Evolutionary conservation across 2,329 filamentous ascomycete species (phyloP), one percentile per base, ranked within the genome.

Genomic region (Fusarium sambucinum): DNA sequence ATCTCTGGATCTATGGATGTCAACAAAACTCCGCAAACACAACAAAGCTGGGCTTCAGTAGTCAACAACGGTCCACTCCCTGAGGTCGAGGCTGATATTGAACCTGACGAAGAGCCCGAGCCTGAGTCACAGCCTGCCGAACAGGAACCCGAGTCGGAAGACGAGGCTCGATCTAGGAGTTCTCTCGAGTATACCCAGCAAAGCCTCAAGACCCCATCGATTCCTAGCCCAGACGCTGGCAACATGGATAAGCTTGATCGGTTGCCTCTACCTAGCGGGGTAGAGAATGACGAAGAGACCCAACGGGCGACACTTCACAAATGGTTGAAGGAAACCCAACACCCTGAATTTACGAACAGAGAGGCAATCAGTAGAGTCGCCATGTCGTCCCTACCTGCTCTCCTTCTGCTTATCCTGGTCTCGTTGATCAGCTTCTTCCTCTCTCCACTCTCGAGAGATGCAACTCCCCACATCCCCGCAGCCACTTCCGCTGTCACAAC

Each of bases 131-230:
- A 70, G 29, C 21, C 53, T 30, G 63, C 64, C n/a, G 75, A 76
- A 30, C 73, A 74, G 6, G 75, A 77, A 25, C 64, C 70, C 6
- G 82, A 85, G 27, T 74, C 72, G 7, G 82, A 85, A n/a, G 80
- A 82, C 19, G 79, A 80, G 25, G 77, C 74, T 10, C 77, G 77
- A 27, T 80, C 79, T 61, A 70, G 75, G 59, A 74, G 75, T 13
- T 85, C 84, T 23, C 80, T 85, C 27, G 78, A 81, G 55, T 86
- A 86, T 66, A 82, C 83, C 23, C 83, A 85, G 46, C 77, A 85
- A 69, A 81, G 79, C 54, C 80, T 86, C 41, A 77, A 77, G 47
- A 82, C 77, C 35, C 83, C 83, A 6, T 82, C 80, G 27, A 76
- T 80, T 27, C 68, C 72, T n/a, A 77, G 78, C 6, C 77, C 78